Evolutionary conservation across 495 filamentous ascomycete species (phyloP), one percentile per base, ranked within the genome.

Genomic region (Amorphotheca resinae): DNA sequence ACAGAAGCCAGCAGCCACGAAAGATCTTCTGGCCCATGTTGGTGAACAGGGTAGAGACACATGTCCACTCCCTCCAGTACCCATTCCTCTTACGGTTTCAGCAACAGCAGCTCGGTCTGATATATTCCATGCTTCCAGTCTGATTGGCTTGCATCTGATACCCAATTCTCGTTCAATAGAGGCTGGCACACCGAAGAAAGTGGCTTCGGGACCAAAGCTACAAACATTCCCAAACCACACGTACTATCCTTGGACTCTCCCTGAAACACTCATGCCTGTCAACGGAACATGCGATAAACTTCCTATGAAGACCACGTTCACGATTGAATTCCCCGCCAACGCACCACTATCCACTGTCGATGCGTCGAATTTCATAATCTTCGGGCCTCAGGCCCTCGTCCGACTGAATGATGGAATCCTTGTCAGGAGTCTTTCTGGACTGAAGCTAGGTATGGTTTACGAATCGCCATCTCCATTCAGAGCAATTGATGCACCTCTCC

Each of bases 201-300:
- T 38, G 40, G 22, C 46, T 73, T 40, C 64, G 71, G 42, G 61
- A 67, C 2, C 14, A 37, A 22, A 40, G 14, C n/a, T 15, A 11
- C n/a, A 28, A 9, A 15, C 23, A 26, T 40, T 9, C 23, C 3
- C 73, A 3, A 91, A 88, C 55, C 79, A 87, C 54, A 93, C 82
- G 0, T 84, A 84, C 50, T 98, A 84, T 50, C 91, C 91, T 2
- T 95, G 88, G 87, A 95, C 91, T 0, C 64, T 96, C 0, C 87
- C 89, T 0, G 63, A 65, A 2, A 70, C 78, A 33, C 62, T 91
- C 34, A 66, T 95, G 7, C 86, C 85, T 0, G 65, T 65, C 15
- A 76, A 91, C 46, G 88, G 77, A 2, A 78, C 68, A 9, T 89
- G 84, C 44, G 70, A 79, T 16, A 72, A 67, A 22, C 74, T 87